phyloP scores from a whole-genome alignment of 441 rosid species.

The Adansonia gregorii region DNA sequence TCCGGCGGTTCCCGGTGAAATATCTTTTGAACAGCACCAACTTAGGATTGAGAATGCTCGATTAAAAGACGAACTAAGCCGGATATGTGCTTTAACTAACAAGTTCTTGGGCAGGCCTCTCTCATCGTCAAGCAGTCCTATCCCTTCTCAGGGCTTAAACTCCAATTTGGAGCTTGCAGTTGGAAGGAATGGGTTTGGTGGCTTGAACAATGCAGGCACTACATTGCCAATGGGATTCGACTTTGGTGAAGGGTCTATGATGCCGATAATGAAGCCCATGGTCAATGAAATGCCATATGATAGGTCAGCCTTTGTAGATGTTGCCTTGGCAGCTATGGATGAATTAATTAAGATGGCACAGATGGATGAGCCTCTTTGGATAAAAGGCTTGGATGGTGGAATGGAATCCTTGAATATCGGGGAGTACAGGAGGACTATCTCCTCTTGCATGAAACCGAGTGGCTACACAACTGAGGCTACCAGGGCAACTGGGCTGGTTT shows the following conservation, averaged over 20 bases:
- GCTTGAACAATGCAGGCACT: conserved; percentile 26
- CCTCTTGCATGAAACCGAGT: conserved; percentile 34
- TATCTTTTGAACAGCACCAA: conserved; percentile 51
- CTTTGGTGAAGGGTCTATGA: conserved; percentile 34
- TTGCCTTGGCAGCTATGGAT: conserved; percentile 54
- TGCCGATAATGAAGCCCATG: conserved; percentile 27
- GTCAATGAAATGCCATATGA: conserved; percentile 7
- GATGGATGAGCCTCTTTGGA: conserved; percentile 45
- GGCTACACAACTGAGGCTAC: conserved; percentile 50
- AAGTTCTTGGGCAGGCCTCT: conserved; percentile 58
- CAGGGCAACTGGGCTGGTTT: conserved; percentile 53
- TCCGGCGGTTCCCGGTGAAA: conserved; percentile 44
- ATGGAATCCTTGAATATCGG: conserved; percentile 47
- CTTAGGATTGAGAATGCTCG: conserved; percentile 62
- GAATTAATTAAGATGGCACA: conserved; percentile 56
- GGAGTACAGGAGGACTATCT: conserved; percentile 44
- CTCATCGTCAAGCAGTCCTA: conserved; percentile 28
- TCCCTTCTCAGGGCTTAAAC: conserved; percentile 30
- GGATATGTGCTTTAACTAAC: conserved; percentile 45
- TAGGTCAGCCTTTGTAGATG: conserved; percentile 36
- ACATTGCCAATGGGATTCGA: conserved; percentile 41
- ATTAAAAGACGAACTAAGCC: conserved; percentile 49
- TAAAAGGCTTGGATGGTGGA: conserved; percentile 40
- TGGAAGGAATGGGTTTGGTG: conserved; percentile 42
- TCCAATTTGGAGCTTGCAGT: conserved; percentile 38